Evolutionary conservation across 2,329 filamentous ascomycete species (phyloP).

Genomic region (Botrytis deweyae): DNA sequence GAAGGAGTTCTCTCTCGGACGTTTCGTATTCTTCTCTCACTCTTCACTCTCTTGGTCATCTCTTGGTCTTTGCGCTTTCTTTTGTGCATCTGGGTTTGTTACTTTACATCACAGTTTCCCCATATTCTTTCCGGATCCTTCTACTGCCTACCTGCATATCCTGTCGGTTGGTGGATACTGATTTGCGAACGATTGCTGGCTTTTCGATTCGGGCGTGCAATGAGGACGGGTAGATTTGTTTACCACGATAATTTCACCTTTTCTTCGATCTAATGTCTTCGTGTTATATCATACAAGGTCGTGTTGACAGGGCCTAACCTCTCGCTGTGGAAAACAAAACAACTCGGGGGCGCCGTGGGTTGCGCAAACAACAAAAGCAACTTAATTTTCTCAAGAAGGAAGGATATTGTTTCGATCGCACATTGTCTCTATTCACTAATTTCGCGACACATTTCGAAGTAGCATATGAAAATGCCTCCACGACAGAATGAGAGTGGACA

Average conservation of each 20-base stretch:
- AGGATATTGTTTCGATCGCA: slow-evolving; percentile 14
- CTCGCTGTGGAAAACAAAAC: slow-evolving; percentile 11
- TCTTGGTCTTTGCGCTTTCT: slow-evolving; percentile 25
- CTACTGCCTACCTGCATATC: slow-evolving; percentile 15
- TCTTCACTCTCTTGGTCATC: slow-evolving; percentile 32
- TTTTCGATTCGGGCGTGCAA: slow-evolving; percentile 25
- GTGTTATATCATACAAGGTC: slow-evolving; percentile 28
- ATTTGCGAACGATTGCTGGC: slow-evolving; percentile 23
- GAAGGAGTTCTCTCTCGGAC: slow-evolving; percentile 22
- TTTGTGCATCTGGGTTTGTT: slow-evolving; percentile 15
- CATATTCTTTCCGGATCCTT: slow-evolving; percentile 23
- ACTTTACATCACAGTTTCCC: slow-evolving; percentile 22
- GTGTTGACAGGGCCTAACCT: slow-evolving; percentile 32
- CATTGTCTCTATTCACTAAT: slow-evolving; percentile 18
- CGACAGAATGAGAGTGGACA: slow-evolving; percentile 22
- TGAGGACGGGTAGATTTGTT: slow-evolving; percentile 3
- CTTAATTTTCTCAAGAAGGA: slow-evolving; percentile 16
- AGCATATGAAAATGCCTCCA: slow-evolving; percentile 30
- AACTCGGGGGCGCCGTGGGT: slow-evolving; percentile 29
- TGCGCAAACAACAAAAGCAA: slow-evolving; percentile 27
- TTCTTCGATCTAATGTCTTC: slow-evolving; percentile 34
- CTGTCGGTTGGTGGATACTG: slow-evolving; percentile 15
- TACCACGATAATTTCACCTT: slow-evolving; percentile 21
- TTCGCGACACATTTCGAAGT: slow-evolving; percentile 23
- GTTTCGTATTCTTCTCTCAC: slow-evolving; percentile 33